Evolutionary conservation across 768 basidiomycete species (phyloP), one percentile per base, ranked within the genome.

Genomic region (Pisolithus microcarpus): DNA sequence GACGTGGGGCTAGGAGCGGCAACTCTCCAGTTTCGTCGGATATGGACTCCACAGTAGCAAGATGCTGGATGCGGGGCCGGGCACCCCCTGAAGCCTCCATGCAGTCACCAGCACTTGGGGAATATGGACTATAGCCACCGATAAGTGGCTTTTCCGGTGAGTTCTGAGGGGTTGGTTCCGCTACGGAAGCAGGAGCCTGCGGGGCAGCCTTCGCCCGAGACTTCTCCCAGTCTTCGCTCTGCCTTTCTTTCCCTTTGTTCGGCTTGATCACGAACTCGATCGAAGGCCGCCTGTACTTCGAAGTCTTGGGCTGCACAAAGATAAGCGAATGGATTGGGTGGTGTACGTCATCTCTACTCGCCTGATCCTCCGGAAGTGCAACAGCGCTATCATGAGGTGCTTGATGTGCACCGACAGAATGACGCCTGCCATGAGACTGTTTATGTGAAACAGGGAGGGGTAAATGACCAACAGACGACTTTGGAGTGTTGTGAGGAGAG

Each of bases 311-410:
- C 42, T 56, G 53, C 1, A 62, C 39, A 21, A 26, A 21, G 43
- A 51, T 19, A n/a, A 38, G 21, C 19, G n/a, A 38, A n/a, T 13
- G 10, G 30, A 30, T n/a, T 21, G 15, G 7, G 15, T 36, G 36
- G 34, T 31, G 42, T 24, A 47, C 24, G 36, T 42, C 11, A 43
- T 18, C 26, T 28, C 24, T 26, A 26, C 50, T 44, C 30, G 24
- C 49, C 37, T 56, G 43, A 8, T 61, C 65, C 54, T 67, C 65
- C 0, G 61, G 58, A 49, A 67, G 60, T 16, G 65, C 65, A 26
- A 69, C 65, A 7, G 65, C 65, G 18, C 65, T 67, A 50, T 67
- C 65, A 40, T 67, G 65, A 24, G 65, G 65, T 1, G 57, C 52
- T 0, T 58, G 63, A 26, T 67, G 67, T 47, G 65, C 67, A n/a